Evolutionary conservation across 2,329 filamentous ascomycete species (phyloP), one percentile per base, ranked within the genome.

Genomic region (Verticillium nonalfalfae): DNA sequence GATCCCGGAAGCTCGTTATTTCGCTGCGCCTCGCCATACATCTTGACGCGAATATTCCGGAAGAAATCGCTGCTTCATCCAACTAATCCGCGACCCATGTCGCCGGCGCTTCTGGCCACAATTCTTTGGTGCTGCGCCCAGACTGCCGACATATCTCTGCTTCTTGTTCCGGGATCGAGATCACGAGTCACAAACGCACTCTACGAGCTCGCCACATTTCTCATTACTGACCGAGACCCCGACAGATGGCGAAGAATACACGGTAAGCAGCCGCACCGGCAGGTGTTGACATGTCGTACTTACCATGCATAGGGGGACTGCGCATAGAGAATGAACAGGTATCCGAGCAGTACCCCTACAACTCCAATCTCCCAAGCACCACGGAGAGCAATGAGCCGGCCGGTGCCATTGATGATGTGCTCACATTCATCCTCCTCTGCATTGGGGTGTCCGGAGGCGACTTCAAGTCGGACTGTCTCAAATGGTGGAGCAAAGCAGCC

Each of bases 91-190:
- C 73, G 80, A 31, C 70, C 67, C 10, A 76, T 74, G 0, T 76
- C 78, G 0, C 76, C 79, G 1, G 78, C 79, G 1, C 68, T 82
- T 4, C 68, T 82, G 6, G 73, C 76, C 0, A 77, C 78, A 1
- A 81, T 82, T 61, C 70, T 83, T 0, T 83, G 79, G 75, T 78
- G 75, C 55, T 75, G 77, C 10, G 76, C 78, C 0, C 77, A 82
- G 61, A 81, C 77, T 11, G 78, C 79, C 1, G 78, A 81, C 58
- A 76, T 78, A 57, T 74, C 73, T 34, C 65, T 77, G 18, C 72
- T 81, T 9, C 71, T 77, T 21, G 70, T 76, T 0, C 77, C 74
- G 7, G 76, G 76, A 0, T 74, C 75, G 2, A 71, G 78, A 15
- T 71, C 74, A 11, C 73, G 73, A 45, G 74, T 77, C 7, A 74